Percentiles rank a stretch among this genome's conserved stretches.
Evolutionary conservation across 2,329 filamentous ascomycete genomes (phyloP).

Genomic region (Ampelomyces quisqualis): DNA sequence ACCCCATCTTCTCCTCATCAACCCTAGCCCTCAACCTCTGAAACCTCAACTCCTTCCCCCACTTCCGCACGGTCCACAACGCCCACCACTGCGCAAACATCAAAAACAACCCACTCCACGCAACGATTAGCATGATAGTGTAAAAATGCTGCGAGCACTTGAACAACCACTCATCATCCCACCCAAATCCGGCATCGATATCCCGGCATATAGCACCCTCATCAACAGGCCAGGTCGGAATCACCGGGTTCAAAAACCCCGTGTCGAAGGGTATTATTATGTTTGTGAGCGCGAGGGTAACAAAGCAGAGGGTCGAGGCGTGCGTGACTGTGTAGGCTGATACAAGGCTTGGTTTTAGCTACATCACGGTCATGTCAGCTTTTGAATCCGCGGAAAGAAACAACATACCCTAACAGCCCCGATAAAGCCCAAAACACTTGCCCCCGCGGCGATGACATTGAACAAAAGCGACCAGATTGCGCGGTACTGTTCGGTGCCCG

Average conservation of each 20-base stretch:
- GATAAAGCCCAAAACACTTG: conserved; percentile 47
- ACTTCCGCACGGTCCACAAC: conserved; percentile 29
- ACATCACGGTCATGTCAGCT: conserved; percentile 15
- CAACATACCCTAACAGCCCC: conserved; percentile 50
- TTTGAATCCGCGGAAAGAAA: too few relatives aligned
- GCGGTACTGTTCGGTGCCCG: conserved; percentile 30
- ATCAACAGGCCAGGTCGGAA: conserved; percentile 25
- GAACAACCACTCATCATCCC: conserved; percentile 31
- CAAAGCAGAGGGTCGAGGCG: conserved; percentile 27
- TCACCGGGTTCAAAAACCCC: conserved; percentile 21
- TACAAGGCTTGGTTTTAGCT: conserved; percentile 28
- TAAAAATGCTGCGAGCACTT: conserved; percentile 32
- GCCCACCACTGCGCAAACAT: conserved; percentile 42
- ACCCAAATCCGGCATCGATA: conserved; percentile 29
- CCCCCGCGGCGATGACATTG: conserved; percentile 43
- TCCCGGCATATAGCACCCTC: conserved; percentile 27
- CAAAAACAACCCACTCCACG: conserved; percentile 24
- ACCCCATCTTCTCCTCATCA: conserved; percentile 20
- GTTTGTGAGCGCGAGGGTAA: conserved; percentile 29
- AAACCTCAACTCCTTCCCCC: conserved; percentile 20
- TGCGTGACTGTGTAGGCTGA: conserved; percentile 32
- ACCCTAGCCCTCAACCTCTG: conserved; percentile 1
- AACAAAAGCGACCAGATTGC: conserved; percentile 41
- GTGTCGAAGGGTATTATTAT: conserved; percentile 26
- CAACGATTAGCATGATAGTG: conserved; percentile 24